Conservation (phyloP, 2,329 filamentous ascomycete species). For the Metarhizium anisopliae region DNA sequence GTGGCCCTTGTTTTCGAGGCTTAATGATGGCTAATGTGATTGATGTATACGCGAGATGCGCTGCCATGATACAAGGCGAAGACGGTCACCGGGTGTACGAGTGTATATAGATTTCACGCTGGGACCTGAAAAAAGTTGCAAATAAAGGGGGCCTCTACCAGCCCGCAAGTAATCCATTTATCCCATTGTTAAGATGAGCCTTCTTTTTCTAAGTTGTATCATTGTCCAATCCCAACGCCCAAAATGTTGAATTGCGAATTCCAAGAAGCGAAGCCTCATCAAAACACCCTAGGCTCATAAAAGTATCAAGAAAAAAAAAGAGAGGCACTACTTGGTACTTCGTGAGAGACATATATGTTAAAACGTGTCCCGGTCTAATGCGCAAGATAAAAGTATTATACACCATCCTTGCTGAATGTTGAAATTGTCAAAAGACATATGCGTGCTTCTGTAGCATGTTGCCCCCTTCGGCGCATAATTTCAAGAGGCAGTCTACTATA, state of each 20-base stretch:
- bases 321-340: neutral
- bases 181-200: constrained; percentile 16
- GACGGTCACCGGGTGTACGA: no score
- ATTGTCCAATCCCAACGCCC: constrained; percentile 4
- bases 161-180: neutral
- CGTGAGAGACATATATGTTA: neutral
- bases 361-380: neutral
- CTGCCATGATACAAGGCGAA: neutral
- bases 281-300: neutral
- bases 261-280: neutral
- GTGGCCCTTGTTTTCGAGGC: constrained; percentile 60
- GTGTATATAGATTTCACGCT: no score
- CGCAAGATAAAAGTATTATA: neutral
- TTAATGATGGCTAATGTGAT: constrained; percentile 14
- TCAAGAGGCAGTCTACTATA: neutral
- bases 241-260: constrained; percentile 13
- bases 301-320: constrained; percentile 2
- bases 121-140: neutral
- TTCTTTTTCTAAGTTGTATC: constrained; percentile 3
- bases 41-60: neutral
- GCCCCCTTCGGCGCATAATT: neutral
- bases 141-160: neutral
- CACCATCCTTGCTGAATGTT: neutral
- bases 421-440: neutral
- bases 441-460: neutral